Percentiles rank a stretch among this genome's conserved stretches.
Evolutionary conservation across 305 asterid genomes (phyloP).

Genomic region (Fraxinus albicans): DNA sequence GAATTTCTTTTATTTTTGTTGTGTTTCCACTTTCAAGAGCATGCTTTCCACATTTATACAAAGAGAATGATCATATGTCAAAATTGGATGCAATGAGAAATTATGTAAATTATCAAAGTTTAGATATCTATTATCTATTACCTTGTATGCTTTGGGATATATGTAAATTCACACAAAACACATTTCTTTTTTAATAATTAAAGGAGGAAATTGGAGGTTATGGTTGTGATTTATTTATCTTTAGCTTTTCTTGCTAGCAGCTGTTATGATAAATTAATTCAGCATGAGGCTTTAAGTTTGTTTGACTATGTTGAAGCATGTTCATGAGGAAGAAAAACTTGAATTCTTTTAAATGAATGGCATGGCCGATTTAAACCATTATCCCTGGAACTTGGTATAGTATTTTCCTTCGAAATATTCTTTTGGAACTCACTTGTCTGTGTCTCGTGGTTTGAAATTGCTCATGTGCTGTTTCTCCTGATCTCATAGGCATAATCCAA

Average conservation of each 20-base stretch:
- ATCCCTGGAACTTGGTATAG: neutral
- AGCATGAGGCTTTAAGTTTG: neutral
- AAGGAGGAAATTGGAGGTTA: neutral
- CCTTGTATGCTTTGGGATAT: neutral
- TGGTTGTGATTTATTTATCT: neutral
- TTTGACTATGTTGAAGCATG: neutral
- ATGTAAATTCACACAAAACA: neutral
- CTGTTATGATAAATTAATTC: neutral
- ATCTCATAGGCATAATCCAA: neutral
- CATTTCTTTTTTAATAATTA: neutral
- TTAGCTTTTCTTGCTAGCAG: neutral
- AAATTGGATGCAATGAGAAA: neutral
- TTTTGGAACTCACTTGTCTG: neutral
- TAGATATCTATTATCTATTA: neutral
- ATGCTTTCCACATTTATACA: neutral
- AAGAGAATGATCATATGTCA: neutral
- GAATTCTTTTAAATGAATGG: neutral
- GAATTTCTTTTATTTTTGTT: neutral
- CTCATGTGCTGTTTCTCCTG: neutral
- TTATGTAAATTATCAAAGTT: neutral
- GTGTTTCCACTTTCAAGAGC: neutral
- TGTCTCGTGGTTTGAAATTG: neutral
- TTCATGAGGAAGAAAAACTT: neutral
- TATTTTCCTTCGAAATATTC: slow-evolving; percentile 2
- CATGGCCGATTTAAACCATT: neutral